Base-by-base conservation (phyloP, 495 filamentous ascomycete species). In the Emericellopsis terricola region DNA sequence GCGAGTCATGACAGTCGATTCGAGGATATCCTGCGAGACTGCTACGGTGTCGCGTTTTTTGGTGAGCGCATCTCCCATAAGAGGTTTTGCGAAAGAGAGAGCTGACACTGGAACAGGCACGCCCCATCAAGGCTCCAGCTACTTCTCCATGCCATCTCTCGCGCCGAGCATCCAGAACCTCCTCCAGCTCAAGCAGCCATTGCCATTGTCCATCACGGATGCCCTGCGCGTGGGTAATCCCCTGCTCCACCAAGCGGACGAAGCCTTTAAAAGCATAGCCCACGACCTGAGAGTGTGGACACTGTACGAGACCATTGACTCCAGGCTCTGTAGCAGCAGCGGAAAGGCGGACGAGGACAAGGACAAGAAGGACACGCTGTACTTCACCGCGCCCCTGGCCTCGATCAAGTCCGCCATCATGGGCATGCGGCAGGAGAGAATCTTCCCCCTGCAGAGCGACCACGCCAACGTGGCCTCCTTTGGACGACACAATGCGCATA, bases 201-300 rank as follows among this genome's bases (percentile, higher is more conserved):
- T 75, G 11, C 69, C 70, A 1, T 38, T 39, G 8, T 58, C 57
- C 0, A 45, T 77, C 0, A 53, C 62, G 10, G 53, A 64, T 3
- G 49, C 68, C 10, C 52, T 77, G 4, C 56, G 51, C 4, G 48
- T 73, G 14, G 60, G 59, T n/a, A 62, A 67, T 34, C 42, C 51
- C 8, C 38, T 49, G 1, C 46, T 77, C 10, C 44, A 64, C 37
- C 45, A 49, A 19, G 51, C 76, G 23, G 65, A 71, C 10, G 61
- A 67, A 8, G 51, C 62, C 16, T 80, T 78, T 44, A 63, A 64
- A 37, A 55, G 64, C 5, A 60, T 75, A 11, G 65, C 69, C 2
- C 64, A 66, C 24, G 73, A 78, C 33, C 56, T 78, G 29, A 71
- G 68, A 31, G 52, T 80, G n/a, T 78, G 71, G 67, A 69, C 71